Evolutionary conservation across 1,284 basidiomycete genomes (phyloP), one percentile per base, ranked within the genome.

Genomic region (Salmacisia buchloeana): DNA sequence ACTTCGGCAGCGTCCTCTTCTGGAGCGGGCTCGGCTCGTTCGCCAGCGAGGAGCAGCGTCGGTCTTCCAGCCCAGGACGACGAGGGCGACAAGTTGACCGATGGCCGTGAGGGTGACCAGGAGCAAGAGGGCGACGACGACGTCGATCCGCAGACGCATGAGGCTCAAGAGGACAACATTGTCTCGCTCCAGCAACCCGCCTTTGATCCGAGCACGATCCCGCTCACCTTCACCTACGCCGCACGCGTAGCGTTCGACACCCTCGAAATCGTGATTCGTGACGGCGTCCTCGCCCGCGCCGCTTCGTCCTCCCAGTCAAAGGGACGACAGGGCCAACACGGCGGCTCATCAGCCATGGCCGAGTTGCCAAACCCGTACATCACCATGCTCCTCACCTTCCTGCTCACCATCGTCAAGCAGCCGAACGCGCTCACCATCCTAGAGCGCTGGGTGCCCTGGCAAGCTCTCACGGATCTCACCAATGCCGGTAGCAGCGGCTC

Each of bases 401-500:
- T 97, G 15, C 83, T 87, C 0, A 92, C 90, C 0, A 78, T 92
- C 35, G 81, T 87, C 63, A 88, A 88, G 69, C 86, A 90, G 63
- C 75, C 85, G 0, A 82, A 84, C 5, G 86, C 86, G 0, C 84
- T 87, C 31, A 79, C 83, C 0, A 80, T 87, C 2, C 80, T 97
- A 18, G 88, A 91, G 76, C 86, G 88, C 6, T 83, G 85, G 52
- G 83, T 99, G 3, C 94, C 94, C 0, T 98, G 94, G 96, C 83
- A 38, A 25, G 35, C 56, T 13, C 13, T 58, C 9, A 36, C 56
- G n/a, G 35, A 58, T n/a, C 35, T 58, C n/a, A 34, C 56, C 13
- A 39, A 38, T 43, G 39, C 6, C 5, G 39, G 39, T 6, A 18
- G 18, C 6, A 43, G 18, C 3, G 18, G 5, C 18, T 5, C 13